Conservation (phyloP, 2,329 filamentous ascomycete genomes). For the Bipolaris victoriae region DNA sequence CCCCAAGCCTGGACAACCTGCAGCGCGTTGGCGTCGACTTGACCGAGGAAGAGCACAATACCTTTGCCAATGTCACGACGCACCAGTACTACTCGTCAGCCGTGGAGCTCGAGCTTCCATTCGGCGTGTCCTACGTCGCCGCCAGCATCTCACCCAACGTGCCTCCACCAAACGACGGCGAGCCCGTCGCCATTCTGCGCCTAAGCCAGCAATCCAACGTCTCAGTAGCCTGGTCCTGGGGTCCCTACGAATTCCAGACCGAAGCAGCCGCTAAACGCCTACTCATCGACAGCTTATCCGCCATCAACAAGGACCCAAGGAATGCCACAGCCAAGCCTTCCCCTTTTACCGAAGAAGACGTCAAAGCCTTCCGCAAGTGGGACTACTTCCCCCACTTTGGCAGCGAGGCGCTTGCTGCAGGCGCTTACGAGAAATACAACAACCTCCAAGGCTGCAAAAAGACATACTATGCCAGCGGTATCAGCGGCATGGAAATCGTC, state of each 20-base stretch:
- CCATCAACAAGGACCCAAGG: conserved; percentile 48
- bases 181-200: conserved; percentile 46
- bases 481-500: conserved; percentile 49
- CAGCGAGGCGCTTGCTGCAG: conserved; percentile 31
- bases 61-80: conserved; percentile 41
- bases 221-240: conserved; percentile 48
- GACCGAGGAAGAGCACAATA: conserved; percentile 40
- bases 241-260: conserved; percentile 43
- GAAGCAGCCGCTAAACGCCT: conserved; percentile 34
- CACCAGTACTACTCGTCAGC: conserved; percentile 49
- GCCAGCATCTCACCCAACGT: conserved; percentile 27
- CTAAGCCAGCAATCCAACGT: conserved; percentile 39
- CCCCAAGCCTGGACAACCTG: conserved; percentile 43
- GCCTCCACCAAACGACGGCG: conserved; percentile 43
- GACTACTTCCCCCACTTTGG: conserved; percentile 50
- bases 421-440: conserved; percentile 42
- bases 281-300: conserved; percentile 39
- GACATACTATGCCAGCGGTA: conserved; percentile 46
- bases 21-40: conserved; percentile 43
- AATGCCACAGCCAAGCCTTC: conserved; percentile 31
- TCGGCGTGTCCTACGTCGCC: conserved; percentile 46
- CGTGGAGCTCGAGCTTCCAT: conserved; percentile 43
- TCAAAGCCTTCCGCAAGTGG: conserved; percentile 48
- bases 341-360: conserved; percentile 30
- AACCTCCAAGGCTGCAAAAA: conserved; percentile 46